Percentiles rank a stretch among this genome's conserved stretches.
Evolutionary conservation across 2,329 filamentous ascomycete species (phyloP).

Genomic region (Ustulina deusta): DNA sequence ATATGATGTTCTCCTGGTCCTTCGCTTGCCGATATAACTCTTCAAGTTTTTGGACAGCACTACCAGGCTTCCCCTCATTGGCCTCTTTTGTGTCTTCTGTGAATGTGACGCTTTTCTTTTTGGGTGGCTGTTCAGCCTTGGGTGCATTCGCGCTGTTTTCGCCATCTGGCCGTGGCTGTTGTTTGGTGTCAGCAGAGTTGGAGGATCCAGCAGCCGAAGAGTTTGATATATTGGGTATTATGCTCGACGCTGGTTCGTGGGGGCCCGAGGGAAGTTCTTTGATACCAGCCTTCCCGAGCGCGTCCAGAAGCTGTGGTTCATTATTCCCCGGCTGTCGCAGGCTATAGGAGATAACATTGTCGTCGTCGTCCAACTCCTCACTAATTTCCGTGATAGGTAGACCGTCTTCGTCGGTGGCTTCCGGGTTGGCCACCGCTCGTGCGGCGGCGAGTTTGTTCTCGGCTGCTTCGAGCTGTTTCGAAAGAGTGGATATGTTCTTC

Average conservation of each 20-base stretch:
- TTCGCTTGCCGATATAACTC: conserved; percentile 68
- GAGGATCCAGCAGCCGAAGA: conserved; percentile 30
- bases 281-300: conserved; percentile 81
- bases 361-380: conserved; percentile 91
- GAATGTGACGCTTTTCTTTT: conserved; percentile 71
- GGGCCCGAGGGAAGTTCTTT: conserved; percentile 53
- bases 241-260: conserved; percentile 47
- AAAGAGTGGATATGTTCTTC: conserved; percentile 78
- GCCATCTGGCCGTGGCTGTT: conserved; percentile 9
- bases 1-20: conserved; percentile 63
- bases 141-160: conserved; percentile 20
- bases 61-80: conserved; percentile 52
- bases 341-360: conserved; percentile 79
- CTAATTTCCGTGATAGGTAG: conserved; percentile 89
- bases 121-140: conserved; percentile 29
- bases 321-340: conserved; percentile 75
- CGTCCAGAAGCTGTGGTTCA: conserved; percentile 75
- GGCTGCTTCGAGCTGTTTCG: conserved; percentile 67
- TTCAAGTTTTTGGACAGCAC: conserved; percentile 63
- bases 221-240: conserved; percentile 33
- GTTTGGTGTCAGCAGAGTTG: conserved; percentile 14
- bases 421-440: conserved; percentile 69
- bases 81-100: conserved; percentile 68
- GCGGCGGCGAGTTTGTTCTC: conserved; percentile 78
- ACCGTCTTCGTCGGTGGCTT: conserved; percentile 73